Evolutionary conservation across 2,329 filamentous ascomycete genomes (phyloP).

Genomic region (Phyllosticta citrichinensis): DNA sequence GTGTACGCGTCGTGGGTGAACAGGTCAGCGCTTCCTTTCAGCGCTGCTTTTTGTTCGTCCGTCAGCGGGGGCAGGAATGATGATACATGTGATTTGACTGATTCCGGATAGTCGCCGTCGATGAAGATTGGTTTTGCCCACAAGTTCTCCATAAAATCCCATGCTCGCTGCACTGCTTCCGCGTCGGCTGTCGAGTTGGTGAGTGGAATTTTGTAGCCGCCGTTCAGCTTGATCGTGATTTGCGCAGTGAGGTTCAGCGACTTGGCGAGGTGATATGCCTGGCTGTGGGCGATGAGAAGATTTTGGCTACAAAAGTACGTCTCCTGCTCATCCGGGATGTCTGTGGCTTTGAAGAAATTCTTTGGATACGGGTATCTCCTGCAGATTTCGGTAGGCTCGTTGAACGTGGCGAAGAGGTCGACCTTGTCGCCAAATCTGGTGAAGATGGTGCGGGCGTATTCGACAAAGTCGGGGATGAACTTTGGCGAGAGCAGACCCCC

Average conservation of each 20-base stretch:
- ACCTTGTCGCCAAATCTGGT: slow-evolving; percentile 29
- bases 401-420: slow-evolving; percentile 33
- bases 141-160: slow-evolving; percentile 29
- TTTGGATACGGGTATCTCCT: no score
- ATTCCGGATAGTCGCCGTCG: slow-evolving; percentile 35
- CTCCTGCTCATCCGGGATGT: slow-evolving; percentile 25
- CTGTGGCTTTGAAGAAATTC: slow-evolving; percentile 25
- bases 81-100: slow-evolving; percentile 19
- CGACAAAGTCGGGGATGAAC: slow-evolving; percentile 27
- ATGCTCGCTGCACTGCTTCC: slow-evolving; percentile 22
- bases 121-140: slow-evolving; percentile 35
- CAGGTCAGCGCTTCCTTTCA: slow-evolving; percentile 17
- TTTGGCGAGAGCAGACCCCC: slow-evolving; percentile 26
- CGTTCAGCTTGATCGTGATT: slow-evolving; percentile 28
- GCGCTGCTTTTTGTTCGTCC: neutral
- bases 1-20: slow-evolving; percentile 30
- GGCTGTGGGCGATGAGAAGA: slow-evolving; percentile 27
- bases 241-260: slow-evolving; percentile 21
- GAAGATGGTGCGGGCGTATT: slow-evolving; percentile 32
- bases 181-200: slow-evolving; percentile 26
- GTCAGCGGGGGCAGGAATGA: neutral
- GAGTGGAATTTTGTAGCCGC: slow-evolving; percentile 26
- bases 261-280: slow-evolving; percentile 33
- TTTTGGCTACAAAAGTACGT: slow-evolving; percentile 27
- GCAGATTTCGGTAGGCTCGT: slow-evolving; percentile 33